Evolutionary conservation across 768 basidiomycete genomes (phyloP), one percentile per base, ranked within the genome.

Genomic region (Leccinum olivaceopallidum): DNA sequence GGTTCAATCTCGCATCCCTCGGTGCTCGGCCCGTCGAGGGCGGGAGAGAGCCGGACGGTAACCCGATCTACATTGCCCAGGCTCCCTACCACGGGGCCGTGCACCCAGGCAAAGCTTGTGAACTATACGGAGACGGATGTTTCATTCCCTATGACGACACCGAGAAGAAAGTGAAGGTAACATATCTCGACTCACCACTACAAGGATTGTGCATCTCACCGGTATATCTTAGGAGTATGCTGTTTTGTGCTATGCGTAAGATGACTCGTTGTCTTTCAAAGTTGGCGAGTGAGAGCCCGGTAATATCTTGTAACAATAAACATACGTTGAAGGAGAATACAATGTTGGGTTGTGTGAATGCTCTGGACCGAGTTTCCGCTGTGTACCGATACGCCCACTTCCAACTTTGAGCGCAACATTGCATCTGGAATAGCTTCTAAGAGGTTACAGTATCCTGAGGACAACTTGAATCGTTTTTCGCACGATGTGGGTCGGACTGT

Each of bases 81-180:
- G 89, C 86, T 4, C 75, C 77, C 12, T 69, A 86, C 74, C 75
- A 83, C 13, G 77, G 75, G 22, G 80, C 78, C 9, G 76, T 80
- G 36, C 80, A 85, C 68, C 86, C 88, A 6, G 89, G 88, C n/a
- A 90, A 90, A 72, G 79, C 79, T 32, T 81, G 83, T 65, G 78
- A 79, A 66, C 44, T 73, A 81, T 74, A 66, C 24, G 73, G 69
- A 52, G 81, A 85, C 57, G 85, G 83, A 78, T 85, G 83, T 14
- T 85, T 81, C 63, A 83, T 90, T 54, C 79, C 87, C 4, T 83
- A 81, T 57, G 80, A 74, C 53, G 71, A 77, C 22, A 76, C 68
- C 6, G 86, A 89, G 77, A 79, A 83, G 69, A 73, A 78, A 47
- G 69, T 86, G 36, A 75, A 79, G 70, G 86, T 85, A 53, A 55